Evolutionary conservation across 345 rosid species (phyloP).

Genomic region (Populus pruinosa): DNA sequence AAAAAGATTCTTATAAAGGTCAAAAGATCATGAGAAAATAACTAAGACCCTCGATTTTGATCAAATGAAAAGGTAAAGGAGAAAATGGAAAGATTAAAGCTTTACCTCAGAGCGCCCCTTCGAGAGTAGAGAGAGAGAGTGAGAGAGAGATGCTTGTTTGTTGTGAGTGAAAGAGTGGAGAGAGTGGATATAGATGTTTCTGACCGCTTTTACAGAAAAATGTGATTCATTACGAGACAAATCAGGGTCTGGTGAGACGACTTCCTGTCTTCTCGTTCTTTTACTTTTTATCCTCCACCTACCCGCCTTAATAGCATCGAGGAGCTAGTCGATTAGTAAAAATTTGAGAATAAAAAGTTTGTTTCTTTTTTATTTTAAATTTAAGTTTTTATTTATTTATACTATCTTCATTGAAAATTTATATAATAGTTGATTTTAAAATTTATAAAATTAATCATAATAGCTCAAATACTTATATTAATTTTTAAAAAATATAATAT

Average conservation of each 20-base stretch:
- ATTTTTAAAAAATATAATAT: too few relatives aligned
- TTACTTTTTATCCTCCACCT: neutral
- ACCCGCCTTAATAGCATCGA: neutral
- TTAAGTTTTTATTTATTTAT: too few relatives aligned
- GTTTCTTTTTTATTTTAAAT: too few relatives aligned
- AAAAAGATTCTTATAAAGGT: neutral
- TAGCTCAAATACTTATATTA: too few relatives aligned
- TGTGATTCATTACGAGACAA: neutral
- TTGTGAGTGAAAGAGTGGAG: neutral
- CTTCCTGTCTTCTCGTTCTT: too few relatives aligned
- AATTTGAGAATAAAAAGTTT: too few relatives aligned
- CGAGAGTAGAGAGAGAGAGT: neutral
- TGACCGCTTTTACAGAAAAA: neutral
- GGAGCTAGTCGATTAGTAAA: too few relatives aligned
- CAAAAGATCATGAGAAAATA: neutral
- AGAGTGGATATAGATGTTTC: neutral
- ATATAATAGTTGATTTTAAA: too few relatives aligned
- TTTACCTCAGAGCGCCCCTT: slow-evolving; percentile 28
- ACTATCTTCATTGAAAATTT: too few relatives aligned
- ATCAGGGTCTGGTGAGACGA: neutral
- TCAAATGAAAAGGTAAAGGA: neutral
- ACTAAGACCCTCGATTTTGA: neutral
- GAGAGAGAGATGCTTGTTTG: neutral
- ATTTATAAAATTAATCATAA: too few relatives aligned
- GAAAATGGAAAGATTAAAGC: neutral